Percentiles rank a stretch among this genome's conserved stretches.
These are phyloP conservation scores for Apiotrichum siamense DNA, from an alignment of 1,284 basidiomycete genomes.

Conservation along the genomic window DNA sequence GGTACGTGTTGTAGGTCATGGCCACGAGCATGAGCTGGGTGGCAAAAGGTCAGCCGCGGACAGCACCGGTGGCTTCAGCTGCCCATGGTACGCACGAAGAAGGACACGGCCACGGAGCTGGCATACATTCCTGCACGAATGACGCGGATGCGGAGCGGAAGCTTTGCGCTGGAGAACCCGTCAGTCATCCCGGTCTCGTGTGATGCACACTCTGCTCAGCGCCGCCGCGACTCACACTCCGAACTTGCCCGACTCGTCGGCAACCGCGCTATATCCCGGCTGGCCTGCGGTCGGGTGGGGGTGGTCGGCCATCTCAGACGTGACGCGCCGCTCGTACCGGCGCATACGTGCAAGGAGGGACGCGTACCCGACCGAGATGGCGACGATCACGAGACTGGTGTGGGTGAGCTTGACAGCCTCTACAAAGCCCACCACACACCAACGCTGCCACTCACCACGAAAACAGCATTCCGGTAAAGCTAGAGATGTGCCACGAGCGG, in stretches of 20 bases:
- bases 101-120: constrained; percentile 38
- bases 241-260: constrained; percentile 19
- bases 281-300: constrained; percentile 13
- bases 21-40: constrained; percentile 49
- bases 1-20: constrained; percentile 49
- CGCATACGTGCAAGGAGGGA: constrained; percentile 33
- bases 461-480: constrained; percentile 35
- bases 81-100: constrained; percentile 28
- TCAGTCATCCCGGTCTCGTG: too few species aligned
- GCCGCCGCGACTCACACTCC: constrained; percentile 31
- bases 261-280: constrained; percentile 28
- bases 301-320: constrained; percentile 23
- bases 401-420: too few species aligned
- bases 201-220: background rate
- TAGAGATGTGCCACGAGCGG: constrained; percentile 41
- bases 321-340: constrained; percentile 31
- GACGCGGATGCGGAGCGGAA: constrained; percentile 21
- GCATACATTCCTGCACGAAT: constrained; percentile 38
- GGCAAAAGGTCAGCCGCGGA: background rate
- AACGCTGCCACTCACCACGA: constrained; percentile 31
- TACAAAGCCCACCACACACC: background rate
- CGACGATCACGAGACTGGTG: constrained; percentile 32
- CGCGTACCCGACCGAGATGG: constrained; percentile 40
- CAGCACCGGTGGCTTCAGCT: too few species aligned
- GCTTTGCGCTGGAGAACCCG: constrained; percentile 21